Evolutionary conservation across 371 early-diverging fungal genomes (phyloP), one percentile per base, ranked within the genome.

Genomic region (Mucor irregularis): DNA sequence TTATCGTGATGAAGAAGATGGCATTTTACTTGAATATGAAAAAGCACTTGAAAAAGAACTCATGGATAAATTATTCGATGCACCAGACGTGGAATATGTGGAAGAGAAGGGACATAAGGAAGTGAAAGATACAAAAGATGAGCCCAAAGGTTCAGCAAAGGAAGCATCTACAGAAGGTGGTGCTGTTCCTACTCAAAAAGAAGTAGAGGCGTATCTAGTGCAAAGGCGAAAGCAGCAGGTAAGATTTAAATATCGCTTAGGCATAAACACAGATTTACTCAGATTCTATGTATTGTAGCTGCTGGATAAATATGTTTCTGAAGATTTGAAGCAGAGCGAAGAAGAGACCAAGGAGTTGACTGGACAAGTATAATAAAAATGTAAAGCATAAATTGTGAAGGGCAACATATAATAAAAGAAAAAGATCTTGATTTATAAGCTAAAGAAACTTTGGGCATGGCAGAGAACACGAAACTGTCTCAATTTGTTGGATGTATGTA

Each of bases 1-100:
- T 21, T 98, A 94, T 64, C 81, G 92, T 25, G 96, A 96, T 66
- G 97, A 97, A 69, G 94, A 94, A 25, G 94, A 95, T 65, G 93
- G 88, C 2, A 66, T 72, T 24, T 69, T 97, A 40, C 57, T 96
- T 45, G 87, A 80, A 56, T 93, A 89, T 64, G 97, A 97, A 68
- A 60, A 76, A 25, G 79, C 80, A 26, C 69, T 71, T 37, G 84
- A 86, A 49, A 51, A 70, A 21, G 64, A 77, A 49, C 61, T 83
- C 66, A 70, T 52, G 33, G 69, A 60, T 29, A 68, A 69, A 38
- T 51, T 63, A 37, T 51, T 60, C 7, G 60, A 73, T 30, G 66
- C 58, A 24, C 67, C 71, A 60, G 73, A 78, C 14, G 80, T 76
- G 42, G 67, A 64, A 24, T 6, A 37, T 52, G 29, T 10, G 19